Base-by-base conservation (phyloP, 768 basidiomycete genomes). In the Tulasnella sp. region DNA sequence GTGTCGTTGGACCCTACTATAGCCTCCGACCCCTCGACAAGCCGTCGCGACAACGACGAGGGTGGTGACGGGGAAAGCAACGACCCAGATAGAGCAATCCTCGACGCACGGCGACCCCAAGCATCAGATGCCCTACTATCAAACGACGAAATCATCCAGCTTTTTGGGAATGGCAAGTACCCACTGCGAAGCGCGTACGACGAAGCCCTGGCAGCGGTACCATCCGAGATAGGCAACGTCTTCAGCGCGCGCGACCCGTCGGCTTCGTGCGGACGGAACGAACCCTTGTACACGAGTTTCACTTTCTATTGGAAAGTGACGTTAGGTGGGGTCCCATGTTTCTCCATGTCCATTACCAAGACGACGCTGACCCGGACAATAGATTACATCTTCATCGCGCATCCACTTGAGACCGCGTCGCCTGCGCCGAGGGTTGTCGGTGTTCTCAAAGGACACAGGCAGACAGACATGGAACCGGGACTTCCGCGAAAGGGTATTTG, bases 311-410 rank as follows among this genome's bases (percentile, higher is more conserved):
- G 89, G 88, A 79, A 85, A 64, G 70, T 83, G 7, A 83, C 84
- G 2, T 66, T 93, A 65, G 90, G 90, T 85, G 17, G 14, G 53
- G 34, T 34, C 9, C 49, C 11, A 53, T 43, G 5, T 35, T 23
- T 34, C 46, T 42, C 45, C 31, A 40, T 58, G 21, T 60, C 50
- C 41, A 53, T 32, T 37, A 49, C 17, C 27, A 14, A 8, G 21
- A 32, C 21, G 55, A 29, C 41, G 29, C 32, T 53, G 25, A 56
- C 11, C 15, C 29, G 46, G 50, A 58, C 14, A 52, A 31, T 61
- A 93, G 93, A 96, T 72, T 98, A 97, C 67, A 86, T 98, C 51
- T 91, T 96, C 67, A 71, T 93, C 49, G 62, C 83, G 4, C 76
- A 81, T 61, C 70, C 77, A 2, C 65, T 68, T 5, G 62, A 67